Percentiles rank a stretch among this genome's conserved stretches.
These are phyloP conservation scores for Dactylellina haptotyla DNA, from an alignment of 2,329 filamentous ascomycete genomes.

Conservation along the genomic window DNA sequence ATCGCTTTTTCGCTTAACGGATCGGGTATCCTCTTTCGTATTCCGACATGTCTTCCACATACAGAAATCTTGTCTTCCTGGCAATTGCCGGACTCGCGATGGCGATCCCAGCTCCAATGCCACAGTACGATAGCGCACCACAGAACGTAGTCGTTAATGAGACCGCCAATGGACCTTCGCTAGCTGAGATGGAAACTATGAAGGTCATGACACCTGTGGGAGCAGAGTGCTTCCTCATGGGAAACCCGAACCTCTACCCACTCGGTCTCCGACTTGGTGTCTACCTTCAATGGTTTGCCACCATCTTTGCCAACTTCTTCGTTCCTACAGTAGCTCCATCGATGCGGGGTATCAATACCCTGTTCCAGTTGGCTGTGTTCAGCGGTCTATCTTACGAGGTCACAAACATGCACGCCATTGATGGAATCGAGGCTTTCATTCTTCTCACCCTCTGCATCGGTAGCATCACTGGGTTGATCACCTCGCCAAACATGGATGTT, in stretches of 20 bases:
- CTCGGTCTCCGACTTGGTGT: slow-evolving; percentile 46
- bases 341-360: slow-evolving; percentile 49
- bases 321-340: slow-evolving; percentile 45
- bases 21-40: slow-evolving; percentile 43
- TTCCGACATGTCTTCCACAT: slow-evolving; percentile 42
- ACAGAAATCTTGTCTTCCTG: slow-evolving; percentile 38
- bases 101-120: slow-evolving; percentile 30
- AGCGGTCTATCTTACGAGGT: slow-evolving; percentile 44
- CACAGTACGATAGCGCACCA: slow-evolving; percentile 45
- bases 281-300: slow-evolving; percentile 53
- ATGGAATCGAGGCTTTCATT: slow-evolving; percentile 51
- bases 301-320: slow-evolving; percentile 54
- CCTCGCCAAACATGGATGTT: slow-evolving; percentile 49
- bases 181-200: slow-evolving; percentile 43
- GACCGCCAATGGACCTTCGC: slow-evolving; percentile 37
- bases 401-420: slow-evolving; percentile 42
- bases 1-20: slow-evolving; percentile 11
- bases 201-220: slow-evolving; percentile 43
- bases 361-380: slow-evolving; percentile 48
- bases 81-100: slow-evolving; percentile 30
- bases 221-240: slow-evolving; percentile 49
- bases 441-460: slow-evolving; percentile 51
- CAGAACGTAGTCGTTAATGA: slow-evolving; percentile 29
- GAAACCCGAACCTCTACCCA: slow-evolving; percentile 42
- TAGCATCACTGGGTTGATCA: slow-evolving; percentile 51